Conservation (phyloP, 768 basidiomycete species). For the Boletellus sp. region DNA sequence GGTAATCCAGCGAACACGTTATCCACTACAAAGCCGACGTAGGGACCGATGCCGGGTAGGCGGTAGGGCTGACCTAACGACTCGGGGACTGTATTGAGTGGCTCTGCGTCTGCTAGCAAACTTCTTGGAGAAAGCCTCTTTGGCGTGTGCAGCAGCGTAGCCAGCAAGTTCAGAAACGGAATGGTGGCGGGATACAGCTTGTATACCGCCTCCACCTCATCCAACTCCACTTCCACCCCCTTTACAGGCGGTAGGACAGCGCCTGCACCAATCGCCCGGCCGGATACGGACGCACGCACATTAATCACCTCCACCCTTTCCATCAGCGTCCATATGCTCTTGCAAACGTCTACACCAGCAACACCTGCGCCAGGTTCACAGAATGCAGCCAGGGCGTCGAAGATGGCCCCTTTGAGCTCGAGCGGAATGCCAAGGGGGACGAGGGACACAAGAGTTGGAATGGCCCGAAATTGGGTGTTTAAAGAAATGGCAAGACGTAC, state of each 20-base stretch:
- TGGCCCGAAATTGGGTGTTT: slow-evolving; percentile 75
- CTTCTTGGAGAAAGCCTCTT: slow-evolving; percentile 65
- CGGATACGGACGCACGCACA: slow-evolving; percentile 47
- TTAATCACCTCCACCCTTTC: slow-evolving; percentile 83
- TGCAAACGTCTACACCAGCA: slow-evolving; percentile 75
- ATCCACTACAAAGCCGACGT: slow-evolving; percentile 83
- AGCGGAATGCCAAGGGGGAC: slow-evolving; percentile 79
- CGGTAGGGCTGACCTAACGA: slow-evolving; percentile 77
- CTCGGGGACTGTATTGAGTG: slow-evolving; percentile 76
- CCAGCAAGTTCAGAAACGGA: slow-evolving; percentile 80
- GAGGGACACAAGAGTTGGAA: slow-evolving; percentile 74
- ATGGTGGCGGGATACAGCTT: slow-evolving; percentile 85
- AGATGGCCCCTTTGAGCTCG: slow-evolving; percentile 85
- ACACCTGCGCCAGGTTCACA: slow-evolving; percentile 74
- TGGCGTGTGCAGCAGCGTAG: slow-evolving; percentile 78
- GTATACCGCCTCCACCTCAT: slow-evolving; percentile 78
- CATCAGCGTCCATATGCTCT: slow-evolving; percentile 79
- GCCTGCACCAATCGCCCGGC: slow-evolving; percentile 25
- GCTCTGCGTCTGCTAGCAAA: slow-evolving; percentile 53
- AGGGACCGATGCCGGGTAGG: slow-evolving; percentile 75
- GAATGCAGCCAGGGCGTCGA: slow-evolving; percentile 78
- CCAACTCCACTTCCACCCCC: slow-evolving; percentile 84
- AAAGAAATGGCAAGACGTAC: slow-evolving; percentile 76
- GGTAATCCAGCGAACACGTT: slow-evolving; percentile 80
- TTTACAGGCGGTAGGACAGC: slow-evolving; percentile 51